Evolutionary conservation across 176 grass and related monocot genomes (phyloP), one percentile per base, ranked within the genome.

Genomic region (Tillandsia leiboldiana): DNA sequence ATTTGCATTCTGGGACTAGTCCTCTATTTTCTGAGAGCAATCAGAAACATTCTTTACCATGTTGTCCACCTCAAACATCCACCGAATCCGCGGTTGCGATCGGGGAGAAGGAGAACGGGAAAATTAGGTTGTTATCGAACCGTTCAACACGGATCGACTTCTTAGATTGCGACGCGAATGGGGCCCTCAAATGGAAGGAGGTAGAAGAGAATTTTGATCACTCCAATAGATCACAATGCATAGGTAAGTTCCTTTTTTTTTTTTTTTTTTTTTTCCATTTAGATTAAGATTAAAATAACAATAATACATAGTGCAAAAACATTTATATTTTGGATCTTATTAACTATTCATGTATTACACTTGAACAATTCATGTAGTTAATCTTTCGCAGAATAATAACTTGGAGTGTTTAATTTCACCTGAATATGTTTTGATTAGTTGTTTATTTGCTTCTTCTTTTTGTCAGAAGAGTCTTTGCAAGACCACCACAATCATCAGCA

Each of bases 151-250:
- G 51, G 11, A 67, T 51, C 24, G 70, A 80, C 20, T 67, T 67
- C 12, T 23, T 80, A 12, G 77, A 80, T 28, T 73, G 15, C 23
- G 62, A 54, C 69, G 77, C n/a, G 23, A 80, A 80, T 18, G 77
- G 70, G 13, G 70, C 53, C 0, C 28, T 80, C 49, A 73, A 67
- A 73, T 80, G 77, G 77, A 80, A 66, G 69, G 77, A 80, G 62
- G 14, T 73, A 14, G 77, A 80, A 29, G 54, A 47, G 26, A 33
- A 52, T 27, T 42, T 42, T 72, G n/a, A 17, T 14, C 56, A 17
- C 56, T 22, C 56, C 7, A 18, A 59, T 59, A 22, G 1, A 14
- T 59, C 56, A 17, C 56, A 59, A 59, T 59, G n/a, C 56, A 59
- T 22, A 9, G 56, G 56, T 59, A 18, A 59, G 11, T 59, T 22